These are phyloP conservation scores for Aspergillus novofumigatus DNA, from an alignment of 2,329 filamentous ascomycete species.

Conservation along the genomic window DNA sequence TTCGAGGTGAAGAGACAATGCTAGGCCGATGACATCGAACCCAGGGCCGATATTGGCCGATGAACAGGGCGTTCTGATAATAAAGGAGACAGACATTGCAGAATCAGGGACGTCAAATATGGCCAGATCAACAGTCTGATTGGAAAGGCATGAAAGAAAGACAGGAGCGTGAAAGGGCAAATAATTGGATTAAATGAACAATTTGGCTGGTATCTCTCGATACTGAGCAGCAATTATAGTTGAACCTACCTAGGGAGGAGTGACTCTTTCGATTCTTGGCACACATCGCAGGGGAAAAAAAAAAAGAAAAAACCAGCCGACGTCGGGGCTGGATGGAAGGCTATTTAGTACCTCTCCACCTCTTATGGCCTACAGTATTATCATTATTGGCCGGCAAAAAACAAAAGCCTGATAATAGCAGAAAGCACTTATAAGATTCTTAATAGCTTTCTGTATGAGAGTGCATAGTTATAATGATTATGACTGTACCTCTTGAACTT, in stretches of 20 bases:
- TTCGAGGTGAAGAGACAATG: slow-evolving; percentile 90
- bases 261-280: slow-evolving; percentile 13
- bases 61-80: slow-evolving; percentile 81
- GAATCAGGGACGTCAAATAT: background rate
- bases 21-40: slow-evolving; percentile 94
- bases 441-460: background rate
- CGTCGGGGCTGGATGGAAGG: slow-evolving; percentile 5
- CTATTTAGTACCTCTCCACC: background rate
- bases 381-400: slow-evolving; percentile 2
- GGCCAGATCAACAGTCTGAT: background rate
- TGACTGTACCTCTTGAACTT: background rate
- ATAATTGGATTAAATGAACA: background rate
- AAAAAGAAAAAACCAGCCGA: slow-evolving; percentile 11
- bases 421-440: background rate
- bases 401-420: background rate
- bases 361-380: background rate
- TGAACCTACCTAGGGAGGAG: background rate
- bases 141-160: background rate
- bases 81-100: slow-evolving; percentile 45
- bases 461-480: background rate
- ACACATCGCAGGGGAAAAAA: slow-evolving; percentile 2
- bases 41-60: slow-evolving; percentile 97
- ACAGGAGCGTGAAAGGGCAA: background rate
- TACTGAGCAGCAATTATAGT: slow-evolving; percentile 1
- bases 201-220: background rate